These are phyloP conservation scores for Nakazawaea siamensis DNA, from an alignment of 805 yeast genomes.

Conservation along the genomic window DNA sequence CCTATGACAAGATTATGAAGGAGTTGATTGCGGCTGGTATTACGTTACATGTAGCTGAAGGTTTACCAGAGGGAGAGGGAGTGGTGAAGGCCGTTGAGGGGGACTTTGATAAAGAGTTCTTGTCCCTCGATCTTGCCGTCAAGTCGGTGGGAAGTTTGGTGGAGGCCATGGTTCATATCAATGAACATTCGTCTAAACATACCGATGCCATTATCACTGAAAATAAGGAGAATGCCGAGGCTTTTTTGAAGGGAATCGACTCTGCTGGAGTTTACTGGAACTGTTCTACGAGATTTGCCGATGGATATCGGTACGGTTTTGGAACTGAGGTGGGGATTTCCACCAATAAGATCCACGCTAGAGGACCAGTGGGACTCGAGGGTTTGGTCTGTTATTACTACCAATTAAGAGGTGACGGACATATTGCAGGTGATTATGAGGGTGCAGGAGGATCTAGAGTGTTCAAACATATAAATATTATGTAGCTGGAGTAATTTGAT, in stretches of 20 bases:
- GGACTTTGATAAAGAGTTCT: slow-evolving; percentile 78
- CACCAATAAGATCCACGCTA: slow-evolving; percentile 93
- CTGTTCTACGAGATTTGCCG: slow-evolving; percentile 95
- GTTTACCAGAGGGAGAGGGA: slow-evolving; percentile 15
- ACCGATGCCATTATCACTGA: slow-evolving; percentile 90
- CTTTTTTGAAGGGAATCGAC: slow-evolving; percentile 78
- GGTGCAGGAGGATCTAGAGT: slow-evolving; percentile 87
- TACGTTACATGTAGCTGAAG: slow-evolving; percentile 46
- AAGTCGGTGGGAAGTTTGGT: slow-evolving; percentile 47
- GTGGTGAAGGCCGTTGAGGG: slow-evolving; percentile 43
- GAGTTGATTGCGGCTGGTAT: slow-evolving; percentile 59
- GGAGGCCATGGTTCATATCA: slow-evolving; percentile 81
- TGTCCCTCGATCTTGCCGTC: slow-evolving; percentile 78
- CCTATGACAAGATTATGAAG: slow-evolving; percentile 13
- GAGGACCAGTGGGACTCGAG: slow-evolving; percentile 98
- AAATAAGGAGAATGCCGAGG: slow-evolving; percentile 59
- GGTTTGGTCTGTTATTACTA: slow-evolving; percentile 96
- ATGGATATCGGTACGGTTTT: slow-evolving; percentile 96
- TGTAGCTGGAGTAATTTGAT: too few relatives aligned
- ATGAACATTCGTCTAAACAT: slow-evolving; percentile 89
- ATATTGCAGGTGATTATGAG: slow-evolving; percentile 80
- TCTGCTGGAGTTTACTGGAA: slow-evolving; percentile 98
- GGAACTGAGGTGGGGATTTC: slow-evolving; percentile 98
- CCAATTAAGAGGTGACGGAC: slow-evolving; percentile 88
- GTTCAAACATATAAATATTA: slow-evolving; percentile 64